Base-by-base conservation (phyloP, 208 protist species). In the Borovskyia barvae region DNA sequence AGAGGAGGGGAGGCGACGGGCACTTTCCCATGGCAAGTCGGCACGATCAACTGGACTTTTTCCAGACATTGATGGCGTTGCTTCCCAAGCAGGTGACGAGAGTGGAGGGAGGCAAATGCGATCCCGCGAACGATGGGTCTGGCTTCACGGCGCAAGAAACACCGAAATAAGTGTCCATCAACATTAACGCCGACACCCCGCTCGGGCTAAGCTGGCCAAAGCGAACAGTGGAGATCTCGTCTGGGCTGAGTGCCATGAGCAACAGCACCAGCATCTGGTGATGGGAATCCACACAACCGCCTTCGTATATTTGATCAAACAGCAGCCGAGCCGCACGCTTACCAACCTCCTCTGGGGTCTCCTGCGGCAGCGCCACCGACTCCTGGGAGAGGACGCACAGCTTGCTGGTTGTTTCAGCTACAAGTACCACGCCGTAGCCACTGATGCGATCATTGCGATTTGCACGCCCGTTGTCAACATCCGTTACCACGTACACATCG, bases 401-500 rank as follows among this genome's bases (percentile, higher is more conserved):
- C 53, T 92, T 87, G 40, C 80, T 87, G 1, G 88, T 97, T 20
- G 88, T 95, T 61, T 97, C 91, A n/a, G 94, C 87, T 14, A 97
- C 92, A 26, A 97, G 75, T 28, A 93, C 50, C 26, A 97, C 77
- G 29, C 92, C 94, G 57, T 95, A 97, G 42, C 94, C 94, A 65
- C 83, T 90, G n/a, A 72, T 40, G 1, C 45, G 57, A 19, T 73
- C 57, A 17, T 64, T 79, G 42, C 73, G 66, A 42, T 72, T 66
- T 2, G 51, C 62, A 56, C 85, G 82, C 15, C 73, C 61, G 26
- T 68, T 82, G 63, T 96, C 87, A 26, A 93, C 74, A 72, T 97
- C 94, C 11, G 90, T 95, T 41, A 95, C 85, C 25, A 97, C 78
- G 70, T 96, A 97, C 39, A 97, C 85, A 68, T 97, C 92, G 0